Conservation (phyloP, 352 stramenopile genomes). For the Phytophthora hibernalis region DNA sequence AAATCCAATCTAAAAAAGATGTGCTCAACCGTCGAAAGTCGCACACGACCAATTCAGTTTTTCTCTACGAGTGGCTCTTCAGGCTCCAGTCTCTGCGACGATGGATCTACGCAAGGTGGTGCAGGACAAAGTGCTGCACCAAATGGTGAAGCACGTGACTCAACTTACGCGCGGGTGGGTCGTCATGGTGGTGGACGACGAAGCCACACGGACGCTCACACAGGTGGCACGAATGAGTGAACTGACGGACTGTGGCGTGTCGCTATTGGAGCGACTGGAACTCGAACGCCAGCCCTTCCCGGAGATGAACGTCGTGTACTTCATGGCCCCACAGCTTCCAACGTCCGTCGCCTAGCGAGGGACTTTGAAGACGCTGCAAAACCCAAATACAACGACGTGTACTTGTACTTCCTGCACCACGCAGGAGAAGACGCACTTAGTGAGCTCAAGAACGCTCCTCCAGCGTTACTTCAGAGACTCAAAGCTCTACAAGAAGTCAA, state of each 20-base stretch:
- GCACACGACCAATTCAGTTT: no score
- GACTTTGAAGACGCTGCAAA: slow-evolving; percentile 85
- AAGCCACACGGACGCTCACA: slow-evolving; percentile 93
- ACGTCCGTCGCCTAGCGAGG: slow-evolving; percentile 81
- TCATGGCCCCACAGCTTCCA: slow-evolving; percentile 89
- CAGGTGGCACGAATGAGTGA: slow-evolving; percentile 98
- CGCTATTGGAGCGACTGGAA: slow-evolving; percentile 96
- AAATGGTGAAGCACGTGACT: slow-evolving; percentile 88
- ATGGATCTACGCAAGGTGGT: slow-evolving; percentile 81
- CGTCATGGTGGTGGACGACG: slow-evolving; percentile 96
- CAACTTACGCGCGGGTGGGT: slow-evolving; percentile 81
- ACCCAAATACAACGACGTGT: slow-evolving; percentile 94
- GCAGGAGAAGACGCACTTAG: slow-evolving; percentile 79
- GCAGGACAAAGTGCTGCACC: slow-evolving; percentile 79
- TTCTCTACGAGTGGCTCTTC: no score
- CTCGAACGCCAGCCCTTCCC: slow-evolving; percentile 96
- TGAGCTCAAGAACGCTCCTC: slow-evolving; percentile 85
- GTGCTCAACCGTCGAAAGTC: no score
- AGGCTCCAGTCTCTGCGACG: slow-evolving; percentile 34
- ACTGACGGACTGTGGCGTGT: slow-evolving; percentile 97
- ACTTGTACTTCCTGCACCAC: slow-evolving; percentile 95
- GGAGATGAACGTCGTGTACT: slow-evolving; percentile 97
- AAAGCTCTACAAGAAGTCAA: slow-evolving; percentile 95
- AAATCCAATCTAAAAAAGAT: no score
- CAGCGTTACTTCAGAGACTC: slow-evolving; percentile 81